Evolutionary conservation across 441 rosid genomes (phyloP), one percentile per base, ranked within the genome.

Genomic region (Lagerstroemia fauriei): DNA sequence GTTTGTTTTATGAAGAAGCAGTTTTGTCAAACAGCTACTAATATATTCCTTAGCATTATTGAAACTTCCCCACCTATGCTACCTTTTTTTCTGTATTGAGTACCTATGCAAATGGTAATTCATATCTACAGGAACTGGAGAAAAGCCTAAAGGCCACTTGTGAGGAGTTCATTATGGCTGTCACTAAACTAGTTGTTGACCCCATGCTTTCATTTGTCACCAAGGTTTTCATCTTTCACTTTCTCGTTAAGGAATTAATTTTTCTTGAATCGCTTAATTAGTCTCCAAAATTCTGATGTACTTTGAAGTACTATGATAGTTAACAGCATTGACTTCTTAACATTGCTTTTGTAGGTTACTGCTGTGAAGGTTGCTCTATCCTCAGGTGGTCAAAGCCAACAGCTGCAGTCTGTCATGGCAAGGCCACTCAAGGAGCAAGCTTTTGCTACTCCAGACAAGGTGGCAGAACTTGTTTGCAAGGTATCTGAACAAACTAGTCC

Each of bases 91-190:
- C 20, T 77, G 9, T 25, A 51, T 31, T 74, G 38, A 47, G 24
- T 38, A 22, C 17, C 46, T 48, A 27, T 75, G 51, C 24, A 50
- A 51, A 51, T 75, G 0, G 51, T n/a, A 41, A 50, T 44, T 75
- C 9, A 16, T 74, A 31, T 7, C 82, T 86, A 85, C 91, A 96
- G 98, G 99, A 96, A 76, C 90, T 94, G 84, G 98, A 96, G 91
- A 96, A 92, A 88, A 93, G 93, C 90, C 91, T 96, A 9, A 96
- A 96, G 87, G 88, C 95, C 84, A 95, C 98, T 63, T 96, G 98
- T 69, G 99, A 96, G 91, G 99, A 96, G 92, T 96, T 95, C 90
- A 96, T 95, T 78, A 95, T 96, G 98, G 89, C 95, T 71, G 96
- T 94, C 84, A 94, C 99, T 57, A 96, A 95, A 90, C 91, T 91